Evolutionary conservation across 306 rosid genomes (phyloP).

Genomic region (Glycine latifolia): DNA sequence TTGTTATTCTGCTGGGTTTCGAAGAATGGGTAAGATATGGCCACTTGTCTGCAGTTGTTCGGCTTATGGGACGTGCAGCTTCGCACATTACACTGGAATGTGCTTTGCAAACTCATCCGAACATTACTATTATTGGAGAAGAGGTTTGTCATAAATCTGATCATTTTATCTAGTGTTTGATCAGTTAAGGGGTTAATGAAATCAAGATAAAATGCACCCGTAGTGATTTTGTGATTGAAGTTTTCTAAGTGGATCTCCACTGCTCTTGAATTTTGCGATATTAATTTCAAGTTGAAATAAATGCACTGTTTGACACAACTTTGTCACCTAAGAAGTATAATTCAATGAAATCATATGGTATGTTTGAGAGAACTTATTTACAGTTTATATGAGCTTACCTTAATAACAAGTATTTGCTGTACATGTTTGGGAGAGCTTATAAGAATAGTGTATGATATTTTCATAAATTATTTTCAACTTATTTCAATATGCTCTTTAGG

Average conservation of each 20-base stretch:
- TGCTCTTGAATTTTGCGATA: conserved; percentile 17
- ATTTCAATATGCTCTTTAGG: background rate
- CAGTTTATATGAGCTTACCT: background rate
- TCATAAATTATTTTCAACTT: background rate
- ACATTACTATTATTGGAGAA: conserved; percentile 93
- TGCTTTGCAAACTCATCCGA: conserved; percentile 99
- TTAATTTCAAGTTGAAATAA: conserved; percentile 9
- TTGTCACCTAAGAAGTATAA: conserved; percentile 7
- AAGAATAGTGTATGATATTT: background rate
- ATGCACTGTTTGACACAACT: conserved; percentile 32
- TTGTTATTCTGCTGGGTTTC: conserved; percentile 28
- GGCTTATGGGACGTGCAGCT: conserved; percentile 99
- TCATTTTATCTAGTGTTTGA: conserved; percentile 33
- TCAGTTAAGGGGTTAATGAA: conserved; percentile 19
- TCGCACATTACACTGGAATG: conserved; percentile 98
- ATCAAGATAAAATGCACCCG: conserved; percentile 33
- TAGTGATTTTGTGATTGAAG: conserved; percentile 28
- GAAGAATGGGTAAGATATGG: conserved; percentile 35
- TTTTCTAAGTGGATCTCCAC: conserved; percentile 24
- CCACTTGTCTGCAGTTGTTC: conserved; percentile 75
- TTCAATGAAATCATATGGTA: background rate
- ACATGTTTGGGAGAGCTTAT: background rate
- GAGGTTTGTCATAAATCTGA: conserved; percentile 59
- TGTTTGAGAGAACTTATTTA: background rate
- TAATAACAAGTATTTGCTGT: background rate